phyloP scores from a whole-genome alignment of 2,329 filamentous ascomycete species.

The Fusarium continuum region DNA sequence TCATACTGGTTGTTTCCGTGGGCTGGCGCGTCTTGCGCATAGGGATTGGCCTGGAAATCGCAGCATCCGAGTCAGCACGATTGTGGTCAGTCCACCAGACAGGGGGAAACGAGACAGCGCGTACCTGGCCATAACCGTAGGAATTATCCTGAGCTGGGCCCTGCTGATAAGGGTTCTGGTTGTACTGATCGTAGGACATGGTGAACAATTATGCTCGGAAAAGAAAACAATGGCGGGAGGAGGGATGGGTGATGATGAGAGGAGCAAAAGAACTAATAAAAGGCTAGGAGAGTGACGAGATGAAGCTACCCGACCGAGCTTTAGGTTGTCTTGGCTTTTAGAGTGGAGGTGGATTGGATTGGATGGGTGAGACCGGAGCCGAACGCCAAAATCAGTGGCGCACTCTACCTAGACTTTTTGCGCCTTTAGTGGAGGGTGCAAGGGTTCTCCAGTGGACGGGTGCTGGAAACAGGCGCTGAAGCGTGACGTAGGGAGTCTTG shows the following conservation, averaged over 20 bases:
- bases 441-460: slow-evolving; percentile 17
- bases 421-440: slow-evolving; percentile 18
- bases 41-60: slow-evolving; percentile 42
- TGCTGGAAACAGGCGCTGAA: slow-evolving; percentile 13
- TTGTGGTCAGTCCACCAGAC: slow-evolving; percentile 9
- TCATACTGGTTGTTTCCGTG: slow-evolving; percentile 59
- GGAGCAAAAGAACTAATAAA: slow-evolving; percentile 34
- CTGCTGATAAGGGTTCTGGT: slow-evolving; percentile 71
- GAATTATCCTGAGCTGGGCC: slow-evolving; percentile 58
- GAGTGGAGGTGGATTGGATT: slow-evolving; percentile 6
- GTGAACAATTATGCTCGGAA: slow-evolving; percentile 36
- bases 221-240: slow-evolving; percentile 34
- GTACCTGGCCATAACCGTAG: slow-evolving; percentile 58
- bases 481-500: slow-evolving; percentile 33
- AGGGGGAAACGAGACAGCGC: slow-evolving; percentile 17
- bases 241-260: slow-evolving; percentile 33
- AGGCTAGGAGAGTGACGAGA: slow-evolving; percentile 28
- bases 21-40: slow-evolving; percentile 41
- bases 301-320: slow-evolving; percentile 33
- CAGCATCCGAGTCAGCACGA: slow-evolving; percentile 27
- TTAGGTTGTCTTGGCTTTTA: slow-evolving; percentile 23
- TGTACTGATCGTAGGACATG: slow-evolving; percentile 72
- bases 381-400: slow-evolving; percentile 16
- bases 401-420: slow-evolving; percentile 4
- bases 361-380: slow-evolving; percentile 10